Conservation (phyloP, 169 alveolate genomes). For the Pseudocohnilembus persalinus region DNA sequence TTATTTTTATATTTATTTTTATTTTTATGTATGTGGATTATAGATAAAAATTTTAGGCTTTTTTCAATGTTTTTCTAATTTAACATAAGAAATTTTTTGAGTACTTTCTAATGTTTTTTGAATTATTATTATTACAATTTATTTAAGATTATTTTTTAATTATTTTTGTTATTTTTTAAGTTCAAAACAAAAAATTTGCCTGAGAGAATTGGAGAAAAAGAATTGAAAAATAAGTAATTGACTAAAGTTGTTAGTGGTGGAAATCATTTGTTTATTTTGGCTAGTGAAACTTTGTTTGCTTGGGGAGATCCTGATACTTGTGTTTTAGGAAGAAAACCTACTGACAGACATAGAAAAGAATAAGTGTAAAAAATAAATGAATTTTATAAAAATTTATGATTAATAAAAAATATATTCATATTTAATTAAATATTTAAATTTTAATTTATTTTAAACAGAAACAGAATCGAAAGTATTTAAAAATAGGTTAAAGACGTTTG, state of each 20-base stretch:
- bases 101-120: too few species aligned
- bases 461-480: conserved; percentile 1
- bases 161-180: not conserved
- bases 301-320: conserved; percentile 42
- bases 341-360: conserved; percentile 3
- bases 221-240: conserved; percentile 7
- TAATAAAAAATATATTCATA: too few species aligned
- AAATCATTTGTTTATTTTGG: conserved; percentile 34
- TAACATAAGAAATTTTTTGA: too few species aligned
- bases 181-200: not conserved
- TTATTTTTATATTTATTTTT: too few species aligned
- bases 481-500: conserved; percentile 28
- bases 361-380: not conserved
- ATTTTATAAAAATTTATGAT: too few species aligned
- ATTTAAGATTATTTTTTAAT: too few species aligned
- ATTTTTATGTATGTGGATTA: too few species aligned
- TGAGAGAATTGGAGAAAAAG: conserved; percentile 10
- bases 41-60: too few species aligned
- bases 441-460: not conserved
- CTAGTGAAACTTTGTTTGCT: conserved; percentile 23
- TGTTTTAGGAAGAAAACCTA: conserved; percentile 21
- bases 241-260: conserved; percentile 32
- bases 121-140: too few species aligned
- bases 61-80: too few species aligned
- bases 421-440: too few species aligned